Evolutionary conservation across 306 rosid species (phyloP).

Genomic region (Calophaca sinica): DNA sequence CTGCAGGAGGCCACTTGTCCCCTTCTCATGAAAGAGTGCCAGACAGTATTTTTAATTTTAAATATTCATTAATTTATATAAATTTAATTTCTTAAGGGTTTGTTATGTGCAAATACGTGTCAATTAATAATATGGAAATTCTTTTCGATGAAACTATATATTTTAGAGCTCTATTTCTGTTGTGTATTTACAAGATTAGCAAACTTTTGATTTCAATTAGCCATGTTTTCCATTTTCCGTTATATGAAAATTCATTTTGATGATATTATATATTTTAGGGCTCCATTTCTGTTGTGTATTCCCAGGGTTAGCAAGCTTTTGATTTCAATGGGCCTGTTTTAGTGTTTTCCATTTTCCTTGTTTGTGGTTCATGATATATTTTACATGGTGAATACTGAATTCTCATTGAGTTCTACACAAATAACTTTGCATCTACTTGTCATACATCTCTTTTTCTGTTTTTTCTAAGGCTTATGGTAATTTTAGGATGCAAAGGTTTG

Average conservation of each 20-base stretch:
- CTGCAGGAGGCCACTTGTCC: conserved; percentile 20
- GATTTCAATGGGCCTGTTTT: conserved; percentile 12
- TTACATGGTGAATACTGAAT: not conserved
- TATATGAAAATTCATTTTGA: not conserved
- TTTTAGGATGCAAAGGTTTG: conserved; percentile 60
- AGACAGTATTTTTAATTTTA: conserved; percentile 2
- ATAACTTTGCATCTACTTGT: conserved; percentile 10
- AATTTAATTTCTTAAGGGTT: not conserved
- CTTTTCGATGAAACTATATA: conserved; percentile 2
- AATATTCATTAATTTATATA: not conserved
- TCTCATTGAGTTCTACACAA: not conserved
- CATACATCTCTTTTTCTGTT: conserved; percentile 12
- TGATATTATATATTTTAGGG: conserved; percentile 19
- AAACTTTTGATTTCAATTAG: conserved; percentile 22
- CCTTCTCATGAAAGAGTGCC: conserved; percentile 22
- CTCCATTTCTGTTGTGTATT: conserved; percentile 21
- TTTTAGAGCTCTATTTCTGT: conserved; percentile 30
- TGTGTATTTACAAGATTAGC: conserved; percentile 3
- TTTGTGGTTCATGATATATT: conserved; percentile 5
- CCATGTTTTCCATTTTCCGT: conserved; percentile 4
- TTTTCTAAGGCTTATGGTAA: conserved; percentile 30
- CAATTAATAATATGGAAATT: not conserved
- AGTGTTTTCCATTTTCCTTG: not conserved
- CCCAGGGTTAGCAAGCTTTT: conserved; percentile 16
- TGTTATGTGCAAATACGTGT: conserved; percentile 17